Conservation (phyloP, 805 yeast species). For the Yarrowia sp. region DNA sequence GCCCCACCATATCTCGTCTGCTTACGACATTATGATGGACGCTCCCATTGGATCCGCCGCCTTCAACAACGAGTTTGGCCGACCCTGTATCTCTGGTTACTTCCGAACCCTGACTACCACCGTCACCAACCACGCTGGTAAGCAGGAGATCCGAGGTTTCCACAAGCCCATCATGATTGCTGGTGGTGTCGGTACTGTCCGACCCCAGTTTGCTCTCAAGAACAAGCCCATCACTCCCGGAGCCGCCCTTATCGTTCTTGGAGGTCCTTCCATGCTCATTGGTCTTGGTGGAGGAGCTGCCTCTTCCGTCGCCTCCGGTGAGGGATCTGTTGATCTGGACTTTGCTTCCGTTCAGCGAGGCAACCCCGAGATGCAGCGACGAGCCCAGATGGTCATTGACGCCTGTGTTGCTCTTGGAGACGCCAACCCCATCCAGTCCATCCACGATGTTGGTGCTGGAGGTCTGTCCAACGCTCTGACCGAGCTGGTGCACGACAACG, state of each 20-base stretch:
- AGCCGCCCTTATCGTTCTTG: slow-evolving; percentile 86
- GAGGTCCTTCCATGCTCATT: slow-evolving; percentile 97
- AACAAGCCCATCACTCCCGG: slow-evolving; percentile 90
- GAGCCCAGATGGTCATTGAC: slow-evolving; percentile 98
- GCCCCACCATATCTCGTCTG: slow-evolving; percentile 90
- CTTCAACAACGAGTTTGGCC: slow-evolving; percentile 97
- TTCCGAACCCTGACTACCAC: slow-evolving; percentile 92
- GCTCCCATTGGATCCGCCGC: slow-evolving; percentile 99
- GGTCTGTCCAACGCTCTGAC: slow-evolving; percentile 97
- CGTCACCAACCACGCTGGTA: slow-evolving; percentile 66
- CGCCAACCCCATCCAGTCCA: slow-evolving; percentile 82
- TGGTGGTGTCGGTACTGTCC: slow-evolving; percentile 97
- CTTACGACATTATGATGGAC: slow-evolving; percentile 93
- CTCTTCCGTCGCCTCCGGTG: slow-evolving; percentile 94
- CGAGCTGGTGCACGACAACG: slow-evolving; percentile 96
- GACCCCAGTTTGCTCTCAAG: slow-evolving; percentile 91
- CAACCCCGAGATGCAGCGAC: slow-evolving; percentile 98
- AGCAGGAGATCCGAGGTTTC: slow-evolving; percentile 86
- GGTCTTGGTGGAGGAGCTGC: slow-evolving; percentile 99
- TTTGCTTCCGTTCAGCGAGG: slow-evolving; percentile 99
- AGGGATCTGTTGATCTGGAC: slow-evolving; percentile 93
- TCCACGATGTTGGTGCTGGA: slow-evolving; percentile 99
- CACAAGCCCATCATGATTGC: slow-evolving; percentile 99
- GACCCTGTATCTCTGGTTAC: slow-evolving; percentile 96
- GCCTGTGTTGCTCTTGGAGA: slow-evolving; percentile 86